phyloP scores from a whole-genome alignment of 2,329 filamentous ascomycete species.

The Lecanosticta acicola region DNA sequence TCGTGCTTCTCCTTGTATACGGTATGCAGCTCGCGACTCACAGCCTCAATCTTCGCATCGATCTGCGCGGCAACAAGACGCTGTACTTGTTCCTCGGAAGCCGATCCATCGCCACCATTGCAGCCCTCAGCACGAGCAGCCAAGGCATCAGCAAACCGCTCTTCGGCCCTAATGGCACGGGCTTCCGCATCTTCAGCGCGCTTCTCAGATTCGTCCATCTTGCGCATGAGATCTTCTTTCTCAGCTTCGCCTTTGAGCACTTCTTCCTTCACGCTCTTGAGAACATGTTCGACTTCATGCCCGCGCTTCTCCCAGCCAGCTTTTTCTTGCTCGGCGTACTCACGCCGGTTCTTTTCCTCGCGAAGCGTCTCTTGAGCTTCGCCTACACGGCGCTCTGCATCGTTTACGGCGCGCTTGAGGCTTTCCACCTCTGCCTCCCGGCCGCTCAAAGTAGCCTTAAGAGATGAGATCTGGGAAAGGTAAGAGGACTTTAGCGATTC shows the following conservation, averaged over 20 bases:
- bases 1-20: conserved; percentile 98
- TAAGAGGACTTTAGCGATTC: conserved; percentile 89
- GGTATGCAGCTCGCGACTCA: conserved; percentile 74
- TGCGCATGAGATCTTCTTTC: conserved; percentile 68
- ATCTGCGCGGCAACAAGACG: conserved; percentile 57
- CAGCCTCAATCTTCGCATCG: conserved; percentile 77
- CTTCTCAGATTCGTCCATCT: conserved; percentile 71
- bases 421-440: conserved; percentile 88
- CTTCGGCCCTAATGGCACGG: conserved; percentile 64
- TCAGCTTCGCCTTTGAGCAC: conserved; percentile 74
- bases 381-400: conserved; percentile 87
- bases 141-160: conserved; percentile 58
- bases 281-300: conserved; percentile 75
- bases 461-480: conserved; percentile 86
- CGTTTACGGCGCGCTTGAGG: conserved; percentile 77
- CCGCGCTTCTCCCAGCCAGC: conserved; percentile 78
- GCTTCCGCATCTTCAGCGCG: conserved; percentile 67
- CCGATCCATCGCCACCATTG: conserved; percentile 28
- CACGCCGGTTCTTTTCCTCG: conserved; percentile 65
- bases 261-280: conserved; percentile 75
- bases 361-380: conserved; percentile 77
- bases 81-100: conserved; percentile 41
- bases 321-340: conserved; percentile 68
- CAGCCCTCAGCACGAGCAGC: conserved; percentile 25
- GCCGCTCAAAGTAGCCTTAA: conserved; percentile 84